phyloP scores from a whole-genome alignment of 2,329 filamentous ascomycete species.

The Fusarium lateritium region DNA sequence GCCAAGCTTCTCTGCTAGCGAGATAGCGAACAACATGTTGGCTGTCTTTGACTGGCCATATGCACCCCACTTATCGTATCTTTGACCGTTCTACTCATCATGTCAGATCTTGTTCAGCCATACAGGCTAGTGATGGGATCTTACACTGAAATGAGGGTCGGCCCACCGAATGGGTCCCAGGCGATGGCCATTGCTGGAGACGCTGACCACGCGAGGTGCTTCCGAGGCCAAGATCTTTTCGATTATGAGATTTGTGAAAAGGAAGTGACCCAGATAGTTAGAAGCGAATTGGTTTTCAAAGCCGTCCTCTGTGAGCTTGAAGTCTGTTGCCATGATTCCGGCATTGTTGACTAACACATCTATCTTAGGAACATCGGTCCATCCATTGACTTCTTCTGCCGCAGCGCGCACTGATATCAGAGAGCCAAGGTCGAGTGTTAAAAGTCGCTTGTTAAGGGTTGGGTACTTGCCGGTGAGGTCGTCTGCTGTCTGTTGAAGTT shows the following conservation, averaged over 20 bases:
- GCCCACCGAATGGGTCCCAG: constrained; percentile 21
- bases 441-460: background rate
- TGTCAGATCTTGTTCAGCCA: fast-evolving
- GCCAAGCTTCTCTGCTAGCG: constrained; percentile 36
- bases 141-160: constrained; percentile 12
- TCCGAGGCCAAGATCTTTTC: constrained; percentile 2
- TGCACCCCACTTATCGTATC: constrained; percentile 20
- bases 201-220: constrained; percentile 16
- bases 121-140: background rate
- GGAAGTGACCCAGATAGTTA: constrained; percentile 21
- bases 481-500: constrained; percentile 22
- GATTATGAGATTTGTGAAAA: constrained; percentile 21
- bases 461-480: background rate
- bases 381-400: background rate
- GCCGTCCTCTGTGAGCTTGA: constrained; percentile 10
- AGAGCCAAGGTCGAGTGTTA: constrained; percentile 10
- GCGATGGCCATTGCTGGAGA: constrained; percentile 19
- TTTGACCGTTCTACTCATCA: background rate
- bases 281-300: constrained; percentile 24
- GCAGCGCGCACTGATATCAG: constrained; percentile 10
- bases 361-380: constrained; percentile 9
- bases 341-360: constrained; percentile 25
- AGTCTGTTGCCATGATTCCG: constrained; percentile 19
- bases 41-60: constrained; percentile 33
- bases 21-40: constrained; percentile 29